These are phyloP conservation scores for Sechiopsis laciniata DNA, from an alignment of 306 rosid species.

Conservation along the genomic window DNA sequence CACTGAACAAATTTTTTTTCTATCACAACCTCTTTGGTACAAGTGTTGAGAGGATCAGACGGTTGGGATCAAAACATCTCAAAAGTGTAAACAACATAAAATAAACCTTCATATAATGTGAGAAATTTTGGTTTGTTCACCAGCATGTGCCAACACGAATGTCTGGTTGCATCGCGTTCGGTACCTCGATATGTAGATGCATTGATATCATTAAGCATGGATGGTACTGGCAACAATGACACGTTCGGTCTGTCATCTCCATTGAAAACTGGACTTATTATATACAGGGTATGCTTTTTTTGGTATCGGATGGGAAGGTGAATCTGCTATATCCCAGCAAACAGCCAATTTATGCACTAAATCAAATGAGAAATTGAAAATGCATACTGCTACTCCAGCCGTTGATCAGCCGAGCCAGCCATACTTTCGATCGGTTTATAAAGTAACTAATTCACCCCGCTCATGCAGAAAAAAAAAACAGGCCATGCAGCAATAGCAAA, in stretches of 20 bases:
- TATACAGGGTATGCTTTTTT: conserved; percentile 19
- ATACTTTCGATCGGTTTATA: neutral
- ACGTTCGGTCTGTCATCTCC: conserved; percentile 16
- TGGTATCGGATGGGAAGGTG: conserved; percentile 15
- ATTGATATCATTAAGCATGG: neutral
- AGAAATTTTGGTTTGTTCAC: neutral
- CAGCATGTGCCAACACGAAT: conserved; percentile 6
- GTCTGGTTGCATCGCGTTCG: neutral
- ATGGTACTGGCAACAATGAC: neutral
- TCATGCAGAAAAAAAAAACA: neutral
- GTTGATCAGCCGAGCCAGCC: neutral
- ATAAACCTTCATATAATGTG: neutral
- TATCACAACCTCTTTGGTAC: conserved; percentile 32
- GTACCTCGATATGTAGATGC: neutral
- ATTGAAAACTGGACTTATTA: conserved; percentile 4
- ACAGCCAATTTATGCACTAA: conserved; percentile 22
- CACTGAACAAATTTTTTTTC: conserved; percentile 28
- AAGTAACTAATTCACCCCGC: neutral
- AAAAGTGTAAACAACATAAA: conserved; percentile 1
- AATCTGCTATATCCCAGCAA: conserved; percentile 13
- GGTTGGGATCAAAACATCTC: conserved; percentile 20
- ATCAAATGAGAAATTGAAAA: conserved; percentile 18
- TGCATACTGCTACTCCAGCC: conserved; percentile 4
- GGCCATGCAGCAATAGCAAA: conserved; percentile 8
- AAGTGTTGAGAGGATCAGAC: conserved; percentile 22